Evolutionary conservation across 768 basidiomycete species (phyloP).

Genomic region (Lyophyllum shimeji): DNA sequence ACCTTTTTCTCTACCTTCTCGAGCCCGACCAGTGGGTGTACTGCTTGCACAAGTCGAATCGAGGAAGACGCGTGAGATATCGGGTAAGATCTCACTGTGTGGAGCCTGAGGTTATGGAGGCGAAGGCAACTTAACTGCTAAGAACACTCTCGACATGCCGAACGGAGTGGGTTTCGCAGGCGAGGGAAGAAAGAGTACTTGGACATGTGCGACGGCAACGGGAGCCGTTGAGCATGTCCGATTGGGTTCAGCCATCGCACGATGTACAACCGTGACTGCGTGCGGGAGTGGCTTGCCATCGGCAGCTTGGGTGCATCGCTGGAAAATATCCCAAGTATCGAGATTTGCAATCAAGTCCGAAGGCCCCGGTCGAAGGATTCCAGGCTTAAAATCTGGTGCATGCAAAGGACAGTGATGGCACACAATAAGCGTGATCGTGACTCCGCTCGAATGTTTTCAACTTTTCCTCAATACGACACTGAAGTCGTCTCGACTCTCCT

Average conservation of each 20-base stretch:
- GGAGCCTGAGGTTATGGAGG: not conserved
- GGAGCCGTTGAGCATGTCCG: slow-evolving; percentile 2
- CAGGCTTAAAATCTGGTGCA: not conserved
- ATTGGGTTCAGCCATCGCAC: slow-evolving; percentile 4
- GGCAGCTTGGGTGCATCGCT: not conserved
- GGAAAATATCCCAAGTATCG: not conserved
- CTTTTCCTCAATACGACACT: no score
- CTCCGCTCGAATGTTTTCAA: no score
- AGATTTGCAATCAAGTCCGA: not conserved
- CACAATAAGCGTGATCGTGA: no score
- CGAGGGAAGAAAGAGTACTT: not conserved
- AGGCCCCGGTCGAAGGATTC: not conserved
- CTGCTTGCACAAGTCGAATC: not conserved
- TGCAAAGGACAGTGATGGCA: not conserved
- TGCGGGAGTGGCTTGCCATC: not conserved
- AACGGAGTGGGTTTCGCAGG: slow-evolving; percentile 4
- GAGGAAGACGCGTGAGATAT: not conserved
- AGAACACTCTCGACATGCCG: not conserved
- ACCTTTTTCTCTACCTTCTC: not conserved
- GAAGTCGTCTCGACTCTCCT: no score
- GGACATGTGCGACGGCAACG: slow-evolving; percentile 11
- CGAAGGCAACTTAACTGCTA: not conserved
- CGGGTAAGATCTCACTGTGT: not conserved
- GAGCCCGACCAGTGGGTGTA: not conserved
- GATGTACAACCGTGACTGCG: not conserved